Base-by-base conservation (phyloP, 1,284 basidiomycete species). In the Ceratobasidium papillatum region DNA sequence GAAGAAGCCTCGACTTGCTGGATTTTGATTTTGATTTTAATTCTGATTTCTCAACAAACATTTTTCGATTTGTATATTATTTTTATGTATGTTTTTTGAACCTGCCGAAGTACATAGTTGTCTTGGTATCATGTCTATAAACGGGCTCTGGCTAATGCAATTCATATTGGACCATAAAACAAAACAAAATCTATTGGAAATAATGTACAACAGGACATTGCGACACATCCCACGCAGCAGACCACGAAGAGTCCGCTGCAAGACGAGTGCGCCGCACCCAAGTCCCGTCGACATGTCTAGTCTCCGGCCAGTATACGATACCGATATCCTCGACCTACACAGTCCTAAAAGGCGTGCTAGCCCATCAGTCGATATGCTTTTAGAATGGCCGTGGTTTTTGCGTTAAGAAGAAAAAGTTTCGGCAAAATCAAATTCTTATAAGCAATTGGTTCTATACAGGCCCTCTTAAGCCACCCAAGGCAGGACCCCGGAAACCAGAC, bases 121-220 rank as follows among this genome's bases (percentile, higher is more conserved):
- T 3, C 3, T n/a, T n/a, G n/a, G n/a, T n/a, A n/a, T n/a, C n/a
- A n/a, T n/a, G n/a, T n/a, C n/a, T 11, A 12, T 9, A 12, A 27
- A 8, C 27, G 14, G 9, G 54, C 54, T 58, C 22, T 32, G 19
- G 19, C 11, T 30, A 17, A 17, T 58, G 54, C 8, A 62, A 14
- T 9, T 62, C 8, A 43, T n/a, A 38, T 32, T n/a, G n/a, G n/a
- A 52, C 4, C 17, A 38, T n/a, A 22, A 25, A 25, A 11, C n/a
- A 56, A 30, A 36, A 51, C 19, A 36, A 47, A 27, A 36, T 32
- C n/a, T 66, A 52, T 52, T 30, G n/a, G 52, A n/a, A 27, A 19
- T 75, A 78, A 81, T 93, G 89, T 94, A 90, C 90, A 89, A 91
- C 91, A 86, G 88, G 90, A 93, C 92, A 93, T 93, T 94, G 92